Conservation (phyloP, 1,139 yeast genomes). For the Debaryomyces psychrophilus region DNA sequence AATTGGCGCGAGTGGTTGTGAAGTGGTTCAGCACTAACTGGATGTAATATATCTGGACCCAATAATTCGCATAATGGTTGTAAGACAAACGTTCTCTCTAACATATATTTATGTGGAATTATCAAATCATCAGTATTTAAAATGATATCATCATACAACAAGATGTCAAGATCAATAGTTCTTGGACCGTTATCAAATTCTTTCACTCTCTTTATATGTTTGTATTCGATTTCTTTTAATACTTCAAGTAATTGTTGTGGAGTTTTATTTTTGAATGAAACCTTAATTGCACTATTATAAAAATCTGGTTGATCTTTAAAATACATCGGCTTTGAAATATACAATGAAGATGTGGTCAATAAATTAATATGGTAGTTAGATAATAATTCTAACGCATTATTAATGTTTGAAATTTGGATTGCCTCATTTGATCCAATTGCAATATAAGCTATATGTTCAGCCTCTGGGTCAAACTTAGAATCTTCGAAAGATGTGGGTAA, state of each 20-base stretch:
- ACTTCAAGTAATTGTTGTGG: constrained; percentile 67
- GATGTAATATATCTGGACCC: constrained; percentile 67
- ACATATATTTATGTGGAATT: constrained; percentile 86
- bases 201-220: constrained; percentile 71
- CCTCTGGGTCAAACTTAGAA: constrained; percentile 13
- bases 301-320: constrained; percentile 78
- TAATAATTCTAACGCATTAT: constrained; percentile 57
- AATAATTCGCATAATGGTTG: constrained; percentile 85
- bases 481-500: constrained; percentile 38
- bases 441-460: constrained; percentile 61
- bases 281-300: constrained; percentile 77
- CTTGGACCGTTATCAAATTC: constrained; percentile 89
- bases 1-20: constrained; percentile 69
- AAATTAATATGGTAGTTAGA: constrained; percentile 49
- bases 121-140: constrained; percentile 60
- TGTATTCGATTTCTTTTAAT: constrained; percentile 78
- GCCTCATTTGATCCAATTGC: constrained; percentile 94
- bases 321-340: constrained; percentile 93
- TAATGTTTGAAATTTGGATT: constrained; percentile 63
- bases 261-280: constrained; percentile 49
- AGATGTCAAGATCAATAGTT: constrained; percentile 82
- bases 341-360: constrained; percentile 70
- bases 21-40: constrained; percentile 81
- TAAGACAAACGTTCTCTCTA: constrained; percentile 87
- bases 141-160: constrained; percentile 66